Evolutionary conservation across 2,329 filamentous ascomycete genomes (phyloP), one percentile per base, ranked within the genome.

Genomic region (Fusarium haematococcum): DNA sequence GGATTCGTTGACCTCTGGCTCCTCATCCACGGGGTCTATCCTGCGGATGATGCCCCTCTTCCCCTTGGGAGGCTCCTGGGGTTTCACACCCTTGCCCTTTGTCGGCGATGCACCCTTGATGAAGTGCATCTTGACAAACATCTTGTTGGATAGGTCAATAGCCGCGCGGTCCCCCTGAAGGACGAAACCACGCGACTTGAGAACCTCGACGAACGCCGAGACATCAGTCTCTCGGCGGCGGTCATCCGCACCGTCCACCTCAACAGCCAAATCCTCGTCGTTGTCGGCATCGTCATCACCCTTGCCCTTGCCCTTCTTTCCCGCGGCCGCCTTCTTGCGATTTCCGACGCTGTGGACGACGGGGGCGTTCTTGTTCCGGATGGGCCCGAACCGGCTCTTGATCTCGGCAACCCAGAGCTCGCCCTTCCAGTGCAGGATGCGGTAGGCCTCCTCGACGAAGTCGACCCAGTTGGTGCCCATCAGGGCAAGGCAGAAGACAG

Each of bases 381-480:
- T 78, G 75, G 85, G 87, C 57, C 79, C 83, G 80, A 99, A 98
- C 35, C 97, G 93, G 74, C 91, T 94, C 86, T 98, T 98, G 84
- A 99, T 98, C 85, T 99, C 97, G 57, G 95, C 94, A 61, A 99
- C 90, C 97, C 97, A 99, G 63, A 98, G 91, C 86, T 99, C 97
- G 76, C 97, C 97, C 80, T 97, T 96, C 90, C 95, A 95, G 80
- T 95, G 93, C 71, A 99, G 89, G 61, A 98, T 88, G 63, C 97
- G 92, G 86, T 95, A 97, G 16, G 96, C 96, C 85, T 99, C 97
- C 84, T 98, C 97, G 79, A 99, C 90, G 82, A 99, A 98, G 78
- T 95, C 92, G 63, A 97, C 90, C 96, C 97, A 99, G 85, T 99
- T 99, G 65, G 97, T 99, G 80, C 97, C 97, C 97, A 99, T 99